Evolutionary conservation across 2,329 filamentous ascomycete species (phyloP).

Genomic region (Monosporascus sp.): DNA sequence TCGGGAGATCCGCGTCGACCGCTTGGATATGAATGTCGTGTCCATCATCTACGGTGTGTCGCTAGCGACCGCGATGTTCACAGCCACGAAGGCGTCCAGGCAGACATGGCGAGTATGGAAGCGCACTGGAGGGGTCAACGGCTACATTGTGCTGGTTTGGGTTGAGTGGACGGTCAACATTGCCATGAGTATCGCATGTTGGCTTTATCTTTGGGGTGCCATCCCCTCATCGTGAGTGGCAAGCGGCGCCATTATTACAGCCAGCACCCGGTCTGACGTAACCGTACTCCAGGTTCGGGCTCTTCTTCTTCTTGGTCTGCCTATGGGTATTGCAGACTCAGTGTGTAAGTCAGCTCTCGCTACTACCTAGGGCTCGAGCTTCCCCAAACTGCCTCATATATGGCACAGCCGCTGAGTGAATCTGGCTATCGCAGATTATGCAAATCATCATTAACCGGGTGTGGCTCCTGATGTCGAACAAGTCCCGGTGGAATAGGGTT

Average conservation of each 20-base stretch:
- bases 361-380: too few relatives aligned
- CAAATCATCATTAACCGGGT: conserved; percentile 44
- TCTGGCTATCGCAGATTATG: conserved; percentile 20
- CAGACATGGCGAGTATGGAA: conserved; percentile 22
- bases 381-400: too few relatives aligned
- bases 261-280: not conserved
- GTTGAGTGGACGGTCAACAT: conserved; percentile 24
- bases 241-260: too few relatives aligned
- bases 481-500: conserved; percentile 23
- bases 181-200: conserved; percentile 23
- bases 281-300: conserved; percentile 5
- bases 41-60: conserved; percentile 27
- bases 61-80: conserved; percentile 25
- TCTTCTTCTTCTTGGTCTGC: conserved; percentile 17
- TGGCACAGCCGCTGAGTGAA: too few relatives aligned
- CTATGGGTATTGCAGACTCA: conserved; percentile 32
- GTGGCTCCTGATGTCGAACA: conserved; percentile 32
- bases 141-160: conserved; percentile 32
- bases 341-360: conserved; percentile 11
- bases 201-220: conserved; percentile 21
- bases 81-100: conserved; percentile 21
- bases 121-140: conserved; percentile 19
- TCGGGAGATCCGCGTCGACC: too few relatives aligned
- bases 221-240: conserved; percentile 18
- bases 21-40: conserved; percentile 22